Percentiles rank a stretch among this genome's conserved stretches.
Evolutionary conservation across 179 eudicot genomes (phyloP).

Genomic region (Amaranthus tricolor): DNA sequence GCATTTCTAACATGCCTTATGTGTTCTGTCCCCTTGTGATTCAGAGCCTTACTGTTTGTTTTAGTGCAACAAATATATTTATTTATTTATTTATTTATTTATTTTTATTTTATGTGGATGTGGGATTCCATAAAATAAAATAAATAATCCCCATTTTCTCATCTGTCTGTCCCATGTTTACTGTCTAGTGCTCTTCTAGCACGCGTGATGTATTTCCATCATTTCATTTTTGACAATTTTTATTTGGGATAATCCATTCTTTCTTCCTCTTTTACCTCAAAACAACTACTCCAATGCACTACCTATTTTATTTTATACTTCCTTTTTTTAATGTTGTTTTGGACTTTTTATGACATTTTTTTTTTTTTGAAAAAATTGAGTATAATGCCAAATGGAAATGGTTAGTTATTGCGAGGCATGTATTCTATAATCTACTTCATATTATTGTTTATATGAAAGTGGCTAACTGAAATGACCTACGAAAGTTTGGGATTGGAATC

Average conservation of each 20-base stretch:
- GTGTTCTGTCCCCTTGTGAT: slow-evolving; percentile 28
- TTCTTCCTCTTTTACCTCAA: background rate
- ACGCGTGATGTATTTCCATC: slow-evolving; percentile 26
- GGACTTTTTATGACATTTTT: background rate
- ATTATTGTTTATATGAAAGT: background rate
- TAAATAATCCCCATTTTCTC: background rate
- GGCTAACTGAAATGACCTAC: background rate
- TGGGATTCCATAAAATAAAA: background rate
- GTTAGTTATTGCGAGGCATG: background rate
- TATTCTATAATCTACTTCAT: no score
- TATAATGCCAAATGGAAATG: background rate
- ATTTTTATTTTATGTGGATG: background rate
- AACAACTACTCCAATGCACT: slow-evolving; percentile 7
- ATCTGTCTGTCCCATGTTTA: background rate
- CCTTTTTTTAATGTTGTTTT: background rate
- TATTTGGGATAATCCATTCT: background rate
- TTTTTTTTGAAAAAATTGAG: background rate
- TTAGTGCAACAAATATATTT: background rate
- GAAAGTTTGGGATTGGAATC: background rate
- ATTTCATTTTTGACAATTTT: slow-evolving; percentile 26
- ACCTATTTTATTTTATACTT: background rate
- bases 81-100: background rate
- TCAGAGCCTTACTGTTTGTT: slow-evolving; percentile 29
- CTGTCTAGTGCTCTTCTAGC: slow-evolving; percentile 20
- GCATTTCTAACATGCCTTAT: slow-evolving; percentile 9